phyloP scores from a whole-genome alignment of 2,329 filamentous ascomycete genomes.

The Ascochyta clinopodiicola region DNA sequence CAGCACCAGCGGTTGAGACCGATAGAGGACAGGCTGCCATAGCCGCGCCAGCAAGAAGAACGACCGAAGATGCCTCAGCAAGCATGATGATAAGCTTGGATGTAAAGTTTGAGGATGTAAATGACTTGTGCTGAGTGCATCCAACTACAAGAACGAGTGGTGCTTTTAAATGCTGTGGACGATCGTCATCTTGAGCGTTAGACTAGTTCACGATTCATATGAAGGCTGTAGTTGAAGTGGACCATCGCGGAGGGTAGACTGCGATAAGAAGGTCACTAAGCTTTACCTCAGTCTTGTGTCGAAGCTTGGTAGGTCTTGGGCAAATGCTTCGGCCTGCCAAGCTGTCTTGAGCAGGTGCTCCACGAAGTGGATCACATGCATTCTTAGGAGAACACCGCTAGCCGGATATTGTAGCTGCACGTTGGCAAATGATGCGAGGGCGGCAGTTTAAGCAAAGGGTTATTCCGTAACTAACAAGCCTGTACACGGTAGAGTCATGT shows the following conservation, averaged over 20 bases:
- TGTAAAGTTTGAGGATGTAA: not conserved
- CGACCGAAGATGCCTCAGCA: conserved; percentile 11
- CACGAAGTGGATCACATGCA: not conserved
- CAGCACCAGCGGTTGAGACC: conserved; percentile 9
- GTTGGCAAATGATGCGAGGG: not conserved
- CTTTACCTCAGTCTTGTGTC: conserved; percentile 6
- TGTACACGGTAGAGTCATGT: not conserved
- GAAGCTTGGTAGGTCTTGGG: conserved; percentile 15
- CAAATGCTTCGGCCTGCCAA: conserved; percentile 20
- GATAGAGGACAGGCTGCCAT: conserved; percentile 19
- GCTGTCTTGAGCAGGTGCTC: conserved; percentile 14
- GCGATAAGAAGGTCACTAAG: conserved; percentile 20
- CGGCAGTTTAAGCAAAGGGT: not conserved
- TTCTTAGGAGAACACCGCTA: not conserved
- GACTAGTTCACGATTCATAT: not conserved
- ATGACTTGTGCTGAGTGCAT: not conserved
- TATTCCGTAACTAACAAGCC: not conserved
- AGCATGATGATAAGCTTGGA: conserved; percentile 10
- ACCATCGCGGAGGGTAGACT: conserved; percentile 10
- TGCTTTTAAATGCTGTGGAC: conserved; percentile 4
- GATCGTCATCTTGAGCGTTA: not conserved
- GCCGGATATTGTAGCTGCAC: not conserved
- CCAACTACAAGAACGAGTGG: not conserved
- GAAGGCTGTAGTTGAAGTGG: not conserved
- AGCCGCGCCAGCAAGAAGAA: conserved; percentile 20